Evolutionary conservation across 192 early-diverging fungal genomes (phyloP).

Genomic region (Linnemannia hyalina): DNA sequence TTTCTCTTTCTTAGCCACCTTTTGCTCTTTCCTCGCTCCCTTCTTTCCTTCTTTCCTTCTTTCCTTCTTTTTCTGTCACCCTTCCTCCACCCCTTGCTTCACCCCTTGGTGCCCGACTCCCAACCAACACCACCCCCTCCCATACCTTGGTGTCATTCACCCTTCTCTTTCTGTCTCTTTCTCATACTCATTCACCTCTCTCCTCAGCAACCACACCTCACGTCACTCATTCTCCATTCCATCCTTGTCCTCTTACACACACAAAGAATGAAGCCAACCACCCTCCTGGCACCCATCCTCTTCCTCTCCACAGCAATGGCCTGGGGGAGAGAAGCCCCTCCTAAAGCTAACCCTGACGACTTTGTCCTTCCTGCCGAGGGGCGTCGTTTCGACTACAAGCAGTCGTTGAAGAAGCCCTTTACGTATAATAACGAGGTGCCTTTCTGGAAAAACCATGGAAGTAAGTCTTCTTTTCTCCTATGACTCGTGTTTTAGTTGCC

Average conservation of each 20-base stretch:
- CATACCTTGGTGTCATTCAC: neutral
- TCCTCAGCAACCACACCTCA: neutral
- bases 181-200: neutral
- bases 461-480: slow-evolving; percentile 33
- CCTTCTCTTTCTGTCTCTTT: neutral
- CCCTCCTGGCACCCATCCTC: slow-evolving; percentile 13
- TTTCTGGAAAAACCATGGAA: slow-evolving; percentile 63
- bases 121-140: neutral
- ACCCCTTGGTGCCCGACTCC: neutral
- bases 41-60: neutral
- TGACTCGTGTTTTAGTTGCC: neutral
- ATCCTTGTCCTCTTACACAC: neutral
- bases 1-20: neutral
- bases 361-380: slow-evolving; percentile 14
- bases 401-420: slow-evolving; percentile 71
- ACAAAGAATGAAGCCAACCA: slow-evolving; percentile 18
- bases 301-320: slow-evolving; percentile 30
- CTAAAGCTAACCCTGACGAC: neutral
- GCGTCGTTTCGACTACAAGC: slow-evolving; percentile 69
- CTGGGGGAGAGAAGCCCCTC: slow-evolving; percentile 5
- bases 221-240: neutral
- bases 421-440: slow-evolving; percentile 63
- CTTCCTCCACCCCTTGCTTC: neutral
- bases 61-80: neutral
- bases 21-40: neutral